A percentile compares a stretch with the other conserved stretches of the same genome.
These are phyloP conservation scores for Xylaria flabelliformis DNA, from an alignment of 495 filamentous ascomycete genomes.

Conservation along the genomic window DNA sequence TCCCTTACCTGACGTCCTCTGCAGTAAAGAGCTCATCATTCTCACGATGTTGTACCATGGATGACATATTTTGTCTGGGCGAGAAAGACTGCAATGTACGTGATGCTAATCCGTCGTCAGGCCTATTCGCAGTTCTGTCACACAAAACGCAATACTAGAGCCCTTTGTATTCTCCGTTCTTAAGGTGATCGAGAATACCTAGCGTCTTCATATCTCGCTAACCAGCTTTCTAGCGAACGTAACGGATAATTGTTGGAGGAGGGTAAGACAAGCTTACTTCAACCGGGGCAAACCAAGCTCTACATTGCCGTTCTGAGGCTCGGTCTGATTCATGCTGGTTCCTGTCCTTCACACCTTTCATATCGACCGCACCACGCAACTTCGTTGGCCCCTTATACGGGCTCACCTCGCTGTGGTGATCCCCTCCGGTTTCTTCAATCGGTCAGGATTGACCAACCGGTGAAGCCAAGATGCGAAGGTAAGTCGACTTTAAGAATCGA, in stretches of 20 bases:
- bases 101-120: conserved; percentile 6
- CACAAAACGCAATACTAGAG: conserved; percentile 22
- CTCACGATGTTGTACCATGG: conserved; percentile 30
- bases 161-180: conserved; percentile 7
- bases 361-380: conserved; percentile 13
- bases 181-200: conserved; percentile 1
- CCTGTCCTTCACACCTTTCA: conserved; percentile 25
- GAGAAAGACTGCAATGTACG: conserved; percentile 24
- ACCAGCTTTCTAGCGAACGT: conserved; percentile 10
- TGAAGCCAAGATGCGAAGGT: conserved; percentile 9
- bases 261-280: conserved; percentile 27
- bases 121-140: conserved; percentile 7
- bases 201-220: conserved; percentile 24
- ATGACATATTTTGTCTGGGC: conserved; percentile 17
- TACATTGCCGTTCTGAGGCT: conserved; percentile 15
- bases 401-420: conserved; percentile 24
- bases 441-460: conserved; percentile 10
- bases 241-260: conserved; percentile 4
- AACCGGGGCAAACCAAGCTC: conserved; percentile 10
- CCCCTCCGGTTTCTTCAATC: background rate
- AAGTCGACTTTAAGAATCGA: conserved; percentile 18
- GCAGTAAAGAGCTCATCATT: conserved; percentile 21
- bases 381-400: conserved; percentile 8
- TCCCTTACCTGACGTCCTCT: conserved; percentile 19
- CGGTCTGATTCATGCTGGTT: conserved; percentile 7